Percentiles rank a stretch among this genome's conserved stretches.
Conservation (phyloP, 352 stramenopile genomes). For the Phytophthora capsici region DNA sequence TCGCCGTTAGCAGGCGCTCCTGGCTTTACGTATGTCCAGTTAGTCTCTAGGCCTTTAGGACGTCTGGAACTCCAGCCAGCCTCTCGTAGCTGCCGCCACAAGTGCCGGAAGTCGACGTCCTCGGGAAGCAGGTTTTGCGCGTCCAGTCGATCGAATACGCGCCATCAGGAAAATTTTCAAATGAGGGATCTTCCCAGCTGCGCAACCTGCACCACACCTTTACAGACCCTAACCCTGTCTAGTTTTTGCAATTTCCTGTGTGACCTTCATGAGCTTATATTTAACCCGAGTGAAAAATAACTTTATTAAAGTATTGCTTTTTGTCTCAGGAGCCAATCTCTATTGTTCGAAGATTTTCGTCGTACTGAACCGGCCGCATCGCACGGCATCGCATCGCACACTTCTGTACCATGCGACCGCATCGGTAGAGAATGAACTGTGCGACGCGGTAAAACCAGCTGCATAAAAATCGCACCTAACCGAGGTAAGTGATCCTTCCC, state of each 20-base stretch:
- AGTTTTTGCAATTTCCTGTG: neutral
- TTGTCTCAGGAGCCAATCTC: conserved; percentile 8
- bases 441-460: no score
- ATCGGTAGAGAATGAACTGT: no score
- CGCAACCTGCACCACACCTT: neutral
- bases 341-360: neutral
- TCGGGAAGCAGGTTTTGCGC: neutral
- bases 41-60: neutral
- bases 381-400: no score
- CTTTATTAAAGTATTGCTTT: conserved; percentile 18
- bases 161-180: conserved; percentile 1
- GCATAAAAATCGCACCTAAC: no score
- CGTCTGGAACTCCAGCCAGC: neutral
- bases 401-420: no score
- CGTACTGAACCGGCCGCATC: no score
- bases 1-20: neutral
- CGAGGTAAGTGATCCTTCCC: no score
- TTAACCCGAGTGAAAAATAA: neutral
- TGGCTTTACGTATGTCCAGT: neutral
- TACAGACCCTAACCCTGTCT: neutral
- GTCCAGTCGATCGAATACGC: no score
- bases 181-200: neutral
- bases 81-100: neutral
- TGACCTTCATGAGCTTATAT: conserved; percentile 7
- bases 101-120: neutral